Conservation (phyloP, 768 basidiomycete species). For the Suillus spraguei region DNA sequence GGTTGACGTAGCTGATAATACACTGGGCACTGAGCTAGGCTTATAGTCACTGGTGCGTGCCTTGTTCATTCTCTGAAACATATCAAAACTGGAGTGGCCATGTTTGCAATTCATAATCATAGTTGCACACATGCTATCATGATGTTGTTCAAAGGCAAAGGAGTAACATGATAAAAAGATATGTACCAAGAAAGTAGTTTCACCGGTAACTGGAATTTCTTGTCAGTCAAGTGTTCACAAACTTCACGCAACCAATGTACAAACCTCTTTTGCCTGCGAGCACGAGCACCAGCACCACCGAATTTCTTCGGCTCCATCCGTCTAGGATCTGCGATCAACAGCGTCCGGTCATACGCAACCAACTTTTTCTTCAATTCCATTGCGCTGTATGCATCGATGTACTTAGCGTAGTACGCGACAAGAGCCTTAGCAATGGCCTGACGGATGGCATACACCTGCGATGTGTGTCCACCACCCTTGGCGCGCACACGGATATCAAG, state of each 20-base stretch:
- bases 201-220: conserved; percentile 65
- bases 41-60: conserved; percentile 5
- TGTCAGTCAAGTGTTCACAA: background rate
- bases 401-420: conserved; percentile 98
- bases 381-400: conserved; percentile 95
- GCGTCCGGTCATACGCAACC: conserved; percentile 90
- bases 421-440: conserved; percentile 98
- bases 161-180: conserved; percentile 49
- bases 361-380: conserved; percentile 98
- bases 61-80: background rate
- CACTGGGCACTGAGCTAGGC: too few relatives aligned
- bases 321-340: conserved; percentile 92
- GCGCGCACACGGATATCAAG: conserved; percentile 98
- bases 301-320: conserved; percentile 99
- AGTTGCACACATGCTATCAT: conserved; percentile 39
- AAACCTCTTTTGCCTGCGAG: conserved; percentile 96
- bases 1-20: background rate
- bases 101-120: conserved; percentile 22
- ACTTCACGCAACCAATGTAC: background rate
- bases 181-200: conserved; percentile 31
- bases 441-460: conserved; percentile 98
- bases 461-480: conserved; percentile 99
- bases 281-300: conserved; percentile 97
- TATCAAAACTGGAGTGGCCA: background rate
- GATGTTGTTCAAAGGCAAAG: conserved; percentile 38